Evolutionary conservation across 306 rosid species (phyloP), one percentile per base, ranked within the genome.

Genomic region (Bauhinia variegata): DNA sequence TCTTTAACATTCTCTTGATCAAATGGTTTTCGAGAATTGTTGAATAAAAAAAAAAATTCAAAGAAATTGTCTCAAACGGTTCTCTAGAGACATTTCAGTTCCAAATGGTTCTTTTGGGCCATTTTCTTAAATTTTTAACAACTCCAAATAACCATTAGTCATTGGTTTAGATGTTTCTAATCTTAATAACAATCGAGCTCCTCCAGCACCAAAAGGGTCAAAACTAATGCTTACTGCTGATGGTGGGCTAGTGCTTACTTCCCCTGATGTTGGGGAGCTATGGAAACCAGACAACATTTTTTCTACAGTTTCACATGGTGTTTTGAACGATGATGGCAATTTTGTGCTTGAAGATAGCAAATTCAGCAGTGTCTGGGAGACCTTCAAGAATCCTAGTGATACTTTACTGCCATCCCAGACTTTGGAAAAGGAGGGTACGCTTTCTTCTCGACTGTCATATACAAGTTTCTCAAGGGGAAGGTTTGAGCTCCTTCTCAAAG

Each of bases 391-490:
- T 37, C 83, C 73, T 6, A 63, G 51, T 0, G 80, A 87, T 16
- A 85, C 85, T 18, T 14, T 84, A 44, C 68, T 87, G 62, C 95
- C 90, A 2, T 60, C 76, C 5, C 90, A 87, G 30, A 48, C 37
- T 7, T 5, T 84, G 15, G 64, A 49, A 23, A 36, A n/a, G 14
- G 69, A 39, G 1, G 70, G 71, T 11, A 59, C 9, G 47, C 87
- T 87, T 39, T 64, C 73, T 31, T 78, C 87, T 51, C 76, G 60
- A 3, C 57, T 23, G 4, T 65, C 18, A 60, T 54, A 56, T 41
- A 38, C 46, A 3, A 42, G 77, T 70, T 87, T 79, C 77, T 70
- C 70, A 1, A 11, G 0, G 0, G 88, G 88, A 54, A 70, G 54
- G 69, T 86, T 78, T 62, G 78, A 70, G 58, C 65, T 83, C 13